Base-by-base conservation (phyloP, 2,329 filamentous ascomycete species). In the Trichoderma koningiopsis region DNA sequence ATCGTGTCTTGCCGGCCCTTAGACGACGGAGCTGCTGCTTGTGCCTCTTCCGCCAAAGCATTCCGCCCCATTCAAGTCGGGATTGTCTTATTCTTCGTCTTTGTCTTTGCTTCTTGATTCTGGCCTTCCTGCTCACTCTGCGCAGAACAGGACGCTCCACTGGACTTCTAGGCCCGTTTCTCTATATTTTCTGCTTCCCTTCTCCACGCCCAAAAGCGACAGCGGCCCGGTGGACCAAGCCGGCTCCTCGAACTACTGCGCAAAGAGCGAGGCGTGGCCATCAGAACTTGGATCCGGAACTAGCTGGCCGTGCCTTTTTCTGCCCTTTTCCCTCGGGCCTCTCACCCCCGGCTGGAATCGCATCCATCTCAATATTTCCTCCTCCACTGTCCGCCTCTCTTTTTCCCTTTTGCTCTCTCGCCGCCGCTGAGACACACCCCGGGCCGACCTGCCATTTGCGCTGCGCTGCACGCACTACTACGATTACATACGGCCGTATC, bases 221-320 rank as follows among this genome's bases (percentile, higher is more conserved):
- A 64, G 47, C 33, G 60, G 60, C 43, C 47, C n/a, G 60, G 60
- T 63, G 43, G 56, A 53, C 40, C 55, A 67, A 59, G n/a, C 62
- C 52, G 33, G 62, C 31, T 22, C 31, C 35, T 53, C 47, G 52
- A 31, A 31, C 33, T 53, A 37, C 47, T 19, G 60, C 60, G 59
- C 53, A 31, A 56, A 22, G 35, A 57, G 52, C 27, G 47, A 27
- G 31, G 29, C 31, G 55, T 37, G 55, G 55, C 55, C n/a, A 35
- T 57, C 31, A 43, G 29, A 57, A 24, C 24, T 63, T 62, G 43
- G 53, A 24, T 66, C 53, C 52, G 53, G 53, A 61, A 43, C 58
- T 37, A 61, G 35, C n/a, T 22, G 10, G n/a, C 29, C 35, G 53
- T 55, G 33, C 52, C 37, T 31, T 58, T 66, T 33, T 33, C 16